Base-by-base conservation (phyloP, 306 rosid genomes). In the Canavalia ensiformis region DNA sequence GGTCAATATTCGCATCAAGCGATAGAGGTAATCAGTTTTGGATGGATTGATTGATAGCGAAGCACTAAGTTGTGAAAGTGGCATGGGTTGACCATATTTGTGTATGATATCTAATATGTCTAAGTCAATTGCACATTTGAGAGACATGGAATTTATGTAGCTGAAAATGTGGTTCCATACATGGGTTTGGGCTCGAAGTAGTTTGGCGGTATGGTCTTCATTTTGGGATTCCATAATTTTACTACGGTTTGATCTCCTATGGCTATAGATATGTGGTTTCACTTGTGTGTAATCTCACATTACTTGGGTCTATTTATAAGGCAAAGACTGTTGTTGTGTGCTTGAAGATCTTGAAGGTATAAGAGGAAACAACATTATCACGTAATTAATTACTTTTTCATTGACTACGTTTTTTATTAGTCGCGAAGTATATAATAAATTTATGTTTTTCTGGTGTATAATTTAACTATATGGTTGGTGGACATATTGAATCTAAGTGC, bases 121-220 rank as follows among this genome's bases (percentile, higher is more conserved):
- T n/a, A 71, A 71, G 0, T 71, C 76, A 12, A 71, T 13, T 33
- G 47, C 75, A 13, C 75, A 70, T 31, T 70, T 70, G 0, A 70
- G 59, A 7, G 75, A 47, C 59, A 70, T 49, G 8, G 62, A 68
- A 3, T 68, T 68, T 68, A 68, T 30, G 74, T 8, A 68, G 8
- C 25, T 44, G 39, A 44, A 68, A 1, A 12, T 33, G 45, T 69
- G 28, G n/a, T 51, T 71, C 46, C 57, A 50, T 46, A 69, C 8
- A 4, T 50, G 60, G 62, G 62, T 71, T 71, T 71, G 62, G 34
- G 76, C 62, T 71, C 4, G 0, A 47, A 68, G 74, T 1, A 68
- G 5, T 46, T 68, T 68, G 28, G 74, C 0, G 0, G 1, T 4
- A 45, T 12, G 42, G 28, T 68, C 74, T 68, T 46, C 74, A 10